These are phyloP conservation scores for Aspergillus fumigatiaffinis DNA, from an alignment of 2,329 filamentous ascomycete genomes.

Conservation along the genomic window DNA sequence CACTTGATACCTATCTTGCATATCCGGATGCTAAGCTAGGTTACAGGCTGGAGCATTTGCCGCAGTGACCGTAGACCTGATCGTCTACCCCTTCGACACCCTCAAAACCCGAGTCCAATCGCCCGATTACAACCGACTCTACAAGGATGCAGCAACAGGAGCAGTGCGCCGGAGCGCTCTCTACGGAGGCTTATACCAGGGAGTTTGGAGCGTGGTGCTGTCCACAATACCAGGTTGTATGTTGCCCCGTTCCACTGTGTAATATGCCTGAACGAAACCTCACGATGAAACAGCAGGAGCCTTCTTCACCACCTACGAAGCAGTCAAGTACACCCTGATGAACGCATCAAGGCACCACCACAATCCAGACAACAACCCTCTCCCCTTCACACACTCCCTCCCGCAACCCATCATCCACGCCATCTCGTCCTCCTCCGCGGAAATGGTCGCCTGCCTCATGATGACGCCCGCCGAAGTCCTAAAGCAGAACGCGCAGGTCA, in stretches of 20 bases:
- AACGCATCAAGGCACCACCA: conserved; percentile 40
- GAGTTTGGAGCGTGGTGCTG: conserved; percentile 77
- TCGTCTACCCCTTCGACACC: conserved; percentile 85
- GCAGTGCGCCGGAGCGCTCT: conserved; percentile 53
- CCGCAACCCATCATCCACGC: conserved; percentile 70
- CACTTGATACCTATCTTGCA: not conserved
- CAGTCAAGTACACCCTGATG: conserved; percentile 61
- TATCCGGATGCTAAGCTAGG: not conserved
- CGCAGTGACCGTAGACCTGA: conserved; percentile 78
- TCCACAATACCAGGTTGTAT: conserved; percentile 83
- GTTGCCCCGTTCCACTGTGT: not conserved
- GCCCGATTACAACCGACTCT: conserved; percentile 67
- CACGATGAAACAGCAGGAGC: conserved; percentile 59
- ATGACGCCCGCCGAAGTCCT: conserved; percentile 86
- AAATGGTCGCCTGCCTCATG: conserved; percentile 80
- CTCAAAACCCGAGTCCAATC: conserved; percentile 84
- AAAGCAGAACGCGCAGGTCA: conserved; percentile 91
- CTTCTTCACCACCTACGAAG: conserved; percentile 90
- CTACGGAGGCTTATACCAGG: conserved; percentile 78
- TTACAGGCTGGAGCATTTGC: conserved; percentile 74
- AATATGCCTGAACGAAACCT: not conserved
- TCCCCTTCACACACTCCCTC: conserved; percentile 42
- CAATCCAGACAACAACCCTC: not conserved
- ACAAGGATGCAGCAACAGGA: conserved; percentile 55
- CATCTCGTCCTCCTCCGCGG: conserved; percentile 68